Evolutionary conservation across 2,329 filamentous ascomycete species (phyloP).

Genomic region (Aspergillus neoniger): DNA sequence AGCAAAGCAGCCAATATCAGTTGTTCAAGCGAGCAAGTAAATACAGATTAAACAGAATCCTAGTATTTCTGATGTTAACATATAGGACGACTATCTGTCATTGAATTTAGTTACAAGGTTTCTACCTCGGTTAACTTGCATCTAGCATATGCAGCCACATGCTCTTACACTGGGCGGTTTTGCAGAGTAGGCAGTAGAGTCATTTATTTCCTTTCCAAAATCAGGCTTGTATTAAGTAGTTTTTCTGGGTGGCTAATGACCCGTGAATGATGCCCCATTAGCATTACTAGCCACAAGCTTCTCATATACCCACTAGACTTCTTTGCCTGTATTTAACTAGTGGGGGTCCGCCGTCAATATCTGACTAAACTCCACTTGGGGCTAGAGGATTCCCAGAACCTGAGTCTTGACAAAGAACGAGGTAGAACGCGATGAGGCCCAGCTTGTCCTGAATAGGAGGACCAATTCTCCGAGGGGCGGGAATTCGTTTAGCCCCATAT

Average conservation of each 20-base stretch:
- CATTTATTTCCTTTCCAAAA: background rate
- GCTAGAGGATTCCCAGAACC: background rate
- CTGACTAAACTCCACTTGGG: background rate
- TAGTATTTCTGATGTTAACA: no score
- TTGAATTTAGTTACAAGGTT: background rate
- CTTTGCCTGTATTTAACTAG: background rate
- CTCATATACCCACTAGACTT: background rate
- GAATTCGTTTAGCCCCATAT: background rate
- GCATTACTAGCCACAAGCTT: background rate
- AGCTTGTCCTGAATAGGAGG: background rate
- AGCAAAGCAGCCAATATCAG: no score
- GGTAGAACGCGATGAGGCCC: background rate
- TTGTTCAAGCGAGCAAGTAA: no score
- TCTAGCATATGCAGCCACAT: background rate
- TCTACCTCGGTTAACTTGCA: background rate
- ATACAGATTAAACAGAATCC: no score
- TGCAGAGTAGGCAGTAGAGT: background rate
- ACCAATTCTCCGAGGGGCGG: background rate
- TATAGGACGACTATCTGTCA: background rate
- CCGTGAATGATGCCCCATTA: background rate
- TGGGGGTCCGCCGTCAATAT: background rate
- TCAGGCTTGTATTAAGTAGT: background rate
- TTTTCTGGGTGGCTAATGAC: background rate
- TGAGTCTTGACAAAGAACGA: background rate
- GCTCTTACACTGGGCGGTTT: background rate